These are phyloP conservation scores for Solanum paucissectum DNA, from an alignment of 257 asterid species.

Conservation along the genomic window DNA sequence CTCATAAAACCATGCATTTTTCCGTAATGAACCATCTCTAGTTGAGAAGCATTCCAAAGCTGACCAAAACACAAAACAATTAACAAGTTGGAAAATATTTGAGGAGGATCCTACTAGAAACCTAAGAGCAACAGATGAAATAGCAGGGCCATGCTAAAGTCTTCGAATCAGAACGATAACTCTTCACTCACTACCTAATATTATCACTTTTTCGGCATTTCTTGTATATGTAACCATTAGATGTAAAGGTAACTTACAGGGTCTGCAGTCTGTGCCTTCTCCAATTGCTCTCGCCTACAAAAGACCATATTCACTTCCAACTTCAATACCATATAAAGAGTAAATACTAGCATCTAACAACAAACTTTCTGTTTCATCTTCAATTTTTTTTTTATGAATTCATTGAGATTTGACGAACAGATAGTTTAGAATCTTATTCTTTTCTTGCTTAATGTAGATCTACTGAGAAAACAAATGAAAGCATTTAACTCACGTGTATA, in stretches of 20 bases:
- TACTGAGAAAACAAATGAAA: not conserved
- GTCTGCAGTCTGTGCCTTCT: constrained; percentile 90
- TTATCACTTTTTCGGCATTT: not conserved
- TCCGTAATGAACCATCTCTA: constrained; percentile 88
- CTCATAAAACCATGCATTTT: constrained; percentile 99
- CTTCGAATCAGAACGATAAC: not conserved
- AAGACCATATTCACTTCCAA: not conserved
- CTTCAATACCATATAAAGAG: not conserved
- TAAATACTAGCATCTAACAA: not conserved
- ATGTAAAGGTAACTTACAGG: constrained; percentile 36
- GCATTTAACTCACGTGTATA: constrained; percentile 52
- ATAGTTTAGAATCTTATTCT: not conserved
- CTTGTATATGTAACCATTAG: not conserved
- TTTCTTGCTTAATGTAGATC: not conserved
- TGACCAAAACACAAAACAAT: constrained; percentile 13
- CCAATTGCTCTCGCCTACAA: constrained; percentile 77
- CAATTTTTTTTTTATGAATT: not conserved
- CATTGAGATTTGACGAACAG: not conserved
- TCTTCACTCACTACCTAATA: not conserved
- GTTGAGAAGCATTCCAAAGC: constrained; percentile 98
- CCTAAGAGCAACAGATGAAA: not conserved
- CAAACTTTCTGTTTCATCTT: not conserved
- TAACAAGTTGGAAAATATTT: not conserved
- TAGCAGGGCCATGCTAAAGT: not conserved
- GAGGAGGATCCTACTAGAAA: not conserved